These are phyloP conservation scores for Coix lacrymajobi DNA, from an alignment of 176 grass and related monocot genomes.

Conservation along the genomic window DNA sequence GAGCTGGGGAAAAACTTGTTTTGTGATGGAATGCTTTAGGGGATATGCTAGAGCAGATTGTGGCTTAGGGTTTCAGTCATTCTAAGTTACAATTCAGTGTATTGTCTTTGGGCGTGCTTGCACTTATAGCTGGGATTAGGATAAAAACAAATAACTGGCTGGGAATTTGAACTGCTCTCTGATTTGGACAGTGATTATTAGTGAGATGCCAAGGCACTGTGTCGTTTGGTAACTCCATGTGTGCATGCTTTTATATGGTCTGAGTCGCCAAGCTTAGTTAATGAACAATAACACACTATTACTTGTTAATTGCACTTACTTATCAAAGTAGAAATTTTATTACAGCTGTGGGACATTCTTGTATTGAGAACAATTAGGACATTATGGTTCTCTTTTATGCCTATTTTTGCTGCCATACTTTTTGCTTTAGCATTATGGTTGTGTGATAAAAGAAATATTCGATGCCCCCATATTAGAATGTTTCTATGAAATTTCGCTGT, in stretches of 20 bases:
- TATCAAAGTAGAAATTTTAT: background rate
- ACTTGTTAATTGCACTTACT: background rate
- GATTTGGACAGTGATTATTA: slow-evolving; percentile 22
- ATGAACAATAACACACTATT: background rate
- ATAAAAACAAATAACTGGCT: background rate
- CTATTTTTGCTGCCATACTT: background rate
- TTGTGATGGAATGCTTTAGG: background rate
- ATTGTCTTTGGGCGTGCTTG: background rate
- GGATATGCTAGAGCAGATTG: background rate
- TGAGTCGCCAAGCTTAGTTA: slow-evolving; percentile 1
- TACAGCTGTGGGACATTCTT: background rate
- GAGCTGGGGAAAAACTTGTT: background rate
- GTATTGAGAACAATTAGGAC: background rate
- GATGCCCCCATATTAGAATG: background rate
- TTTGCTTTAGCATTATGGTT: background rate
- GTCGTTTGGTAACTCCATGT: background rate
- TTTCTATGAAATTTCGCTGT: background rate
- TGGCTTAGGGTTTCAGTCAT: background rate
- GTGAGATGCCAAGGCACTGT: background rate
- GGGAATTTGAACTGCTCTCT: background rate
- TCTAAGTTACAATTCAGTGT: background rate
- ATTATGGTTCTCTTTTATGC: slow-evolving; percentile 18
- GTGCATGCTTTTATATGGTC: background rate
- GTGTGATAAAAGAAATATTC: background rate
- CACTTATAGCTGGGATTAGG: background rate